phyloP scores from a whole-genome alignment of 148 eudicot genomes.

The Spergularia bocconei region DNA sequence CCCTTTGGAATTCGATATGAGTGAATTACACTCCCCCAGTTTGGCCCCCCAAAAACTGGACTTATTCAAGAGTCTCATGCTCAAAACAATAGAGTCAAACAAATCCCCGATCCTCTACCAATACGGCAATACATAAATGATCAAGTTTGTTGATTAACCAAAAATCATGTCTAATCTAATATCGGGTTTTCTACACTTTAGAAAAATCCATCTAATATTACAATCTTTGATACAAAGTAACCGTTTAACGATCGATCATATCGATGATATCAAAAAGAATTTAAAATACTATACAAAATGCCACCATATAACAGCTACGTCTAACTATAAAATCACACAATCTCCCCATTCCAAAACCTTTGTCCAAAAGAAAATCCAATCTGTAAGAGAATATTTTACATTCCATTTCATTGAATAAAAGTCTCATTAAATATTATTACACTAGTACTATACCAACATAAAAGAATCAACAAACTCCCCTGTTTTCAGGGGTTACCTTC shows the following conservation, averaged over 20 bases:
- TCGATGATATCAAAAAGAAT: not conserved
- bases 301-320: not conserved
- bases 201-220: no score
- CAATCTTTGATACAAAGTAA: not conserved
- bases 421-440: not conserved
- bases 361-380: slow-evolving; percentile 6
- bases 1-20: no score
- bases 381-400: not conserved
- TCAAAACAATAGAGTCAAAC: no score
- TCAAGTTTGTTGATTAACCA: no score
- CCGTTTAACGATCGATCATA: not conserved
- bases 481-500: not conserved
- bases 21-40: no score
- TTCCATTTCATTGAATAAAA: not conserved
- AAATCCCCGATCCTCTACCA: no score
- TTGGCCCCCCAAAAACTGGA: no score
- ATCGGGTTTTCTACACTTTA: no score
- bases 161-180: no score
- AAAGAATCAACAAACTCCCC: not conserved
- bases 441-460: not conserved
- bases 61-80: no score
- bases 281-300: not conserved
- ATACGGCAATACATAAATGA: no score
- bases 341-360: not conserved
- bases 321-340: not conserved